Evolutionary conservation across 2,329 filamentous ascomycete species (phyloP), one percentile per base, ranked within the genome.

Genomic region (Ophiocordyceps camponoti-rufipedis): DNA sequence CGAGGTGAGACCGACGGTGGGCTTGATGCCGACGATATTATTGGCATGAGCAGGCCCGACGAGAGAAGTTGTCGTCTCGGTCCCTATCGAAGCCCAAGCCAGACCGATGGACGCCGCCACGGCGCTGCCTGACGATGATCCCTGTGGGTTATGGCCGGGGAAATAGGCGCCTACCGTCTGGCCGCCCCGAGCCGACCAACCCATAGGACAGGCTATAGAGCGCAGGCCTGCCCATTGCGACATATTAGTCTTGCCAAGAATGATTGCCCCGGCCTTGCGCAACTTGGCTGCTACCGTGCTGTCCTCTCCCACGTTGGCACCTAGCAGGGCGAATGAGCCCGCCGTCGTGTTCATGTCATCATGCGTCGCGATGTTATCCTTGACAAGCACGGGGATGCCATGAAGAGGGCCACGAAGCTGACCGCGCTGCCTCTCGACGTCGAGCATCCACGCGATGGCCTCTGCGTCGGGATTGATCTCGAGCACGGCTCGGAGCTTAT

Each of bases 21-120:
- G 75, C 54, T 80, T 80, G 56, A 85, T 77, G 2, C 77, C 79
- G 1, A 82, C 78, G 2, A 82, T 51, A 45, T 78, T 78, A 57
- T 73, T 80, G 1, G 51, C 48, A 28, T 58, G 50, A 1, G 63
- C 55, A 0, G 80, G 79, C 4, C 64, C 69, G 2, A 82, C 51
- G 44, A 83, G 80, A 14, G 73, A 78, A 2, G 77, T 78, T 48
- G 68, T 68, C 0, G 79, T 83, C 56, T 80, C 46, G n/a, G 48
- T 48, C 1, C 46, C 48, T 28, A 50, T 8, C 2, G 45, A 28
- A 0, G 48, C 48, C 45, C 45, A 50, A 1, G 48, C 45, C 31
- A 50, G 39, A 7, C 48, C 48, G 12, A 50, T 38, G 14, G 46
- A 48, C 9, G 59, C 23, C 70, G 72, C 28, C 66, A 84, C 78